phyloP scores from a whole-genome alignment of 345 rosid species.

The Heritiera littoralis region DNA sequence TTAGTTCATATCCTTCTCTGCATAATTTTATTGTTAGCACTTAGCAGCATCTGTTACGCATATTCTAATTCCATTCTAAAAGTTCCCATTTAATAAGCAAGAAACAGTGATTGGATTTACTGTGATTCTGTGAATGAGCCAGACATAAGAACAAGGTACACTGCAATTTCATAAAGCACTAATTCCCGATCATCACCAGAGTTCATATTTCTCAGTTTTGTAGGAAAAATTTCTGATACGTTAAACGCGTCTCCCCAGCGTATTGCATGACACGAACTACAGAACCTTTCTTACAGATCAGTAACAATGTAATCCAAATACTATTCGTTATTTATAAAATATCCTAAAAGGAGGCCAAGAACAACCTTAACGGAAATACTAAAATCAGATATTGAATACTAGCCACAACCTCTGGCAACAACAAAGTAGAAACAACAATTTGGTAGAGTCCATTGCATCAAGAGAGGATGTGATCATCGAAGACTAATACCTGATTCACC shows the following conservation, averaged over 20 bases:
- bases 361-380: background rate
- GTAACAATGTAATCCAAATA: background rate
- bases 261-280: background rate
- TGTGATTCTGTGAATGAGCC: background rate
- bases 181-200: background rate
- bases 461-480: background rate
- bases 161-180: background rate
- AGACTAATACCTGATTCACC: conserved; percentile 8
- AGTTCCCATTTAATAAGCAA: background rate
- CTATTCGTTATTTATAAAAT: background rate
- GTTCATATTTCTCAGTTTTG: background rate
- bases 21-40: no score
- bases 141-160: background rate
- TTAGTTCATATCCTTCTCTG: background rate
- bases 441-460: background rate
- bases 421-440: background rate
- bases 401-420: conserved; percentile 7
- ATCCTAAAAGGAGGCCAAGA: background rate
- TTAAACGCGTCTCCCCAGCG: background rate
- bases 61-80: no score
- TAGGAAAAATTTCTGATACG: background rate
- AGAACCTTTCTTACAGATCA: background rate
- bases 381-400: background rate
- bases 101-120: background rate
- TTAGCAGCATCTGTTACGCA: no score